Evolutionary conservation across 345 rosid species (phyloP).

Genomic region (Rhizophora apiculata): DNA sequence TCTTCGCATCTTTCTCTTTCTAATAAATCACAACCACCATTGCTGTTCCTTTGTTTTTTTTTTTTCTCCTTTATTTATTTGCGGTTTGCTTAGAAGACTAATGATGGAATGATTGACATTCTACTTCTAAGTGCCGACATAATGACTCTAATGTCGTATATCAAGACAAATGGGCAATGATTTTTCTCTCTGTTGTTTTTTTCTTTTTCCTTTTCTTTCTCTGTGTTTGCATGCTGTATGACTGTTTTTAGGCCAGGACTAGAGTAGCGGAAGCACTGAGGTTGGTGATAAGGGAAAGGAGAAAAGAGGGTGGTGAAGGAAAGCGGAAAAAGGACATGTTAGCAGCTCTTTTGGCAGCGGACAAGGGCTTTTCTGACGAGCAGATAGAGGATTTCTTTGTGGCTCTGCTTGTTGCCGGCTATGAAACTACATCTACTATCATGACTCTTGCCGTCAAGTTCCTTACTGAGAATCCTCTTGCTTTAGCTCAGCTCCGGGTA

Average conservation of each 20-base stretch:
- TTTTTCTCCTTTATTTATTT: background rate
- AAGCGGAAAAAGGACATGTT: constrained; percentile 71
- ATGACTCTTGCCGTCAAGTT: constrained; percentile 98
- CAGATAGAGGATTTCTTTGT: constrained; percentile 85
- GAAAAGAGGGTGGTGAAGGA: constrained; percentile 50
- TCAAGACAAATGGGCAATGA: too few species aligned
- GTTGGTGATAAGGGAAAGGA: constrained; percentile 66
- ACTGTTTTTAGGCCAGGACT: constrained; percentile 58
- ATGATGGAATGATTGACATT: too few species aligned
- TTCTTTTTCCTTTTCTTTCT: too few species aligned
- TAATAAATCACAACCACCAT: too few species aligned
- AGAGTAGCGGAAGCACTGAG: constrained; percentile 93
- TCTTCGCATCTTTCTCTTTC: background rate
- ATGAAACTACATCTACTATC: constrained; percentile 88
- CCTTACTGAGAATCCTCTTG: constrained; percentile 85
- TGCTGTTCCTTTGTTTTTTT: constrained; percentile 2
- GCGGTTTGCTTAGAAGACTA: too few species aligned
- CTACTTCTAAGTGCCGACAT: too few species aligned
- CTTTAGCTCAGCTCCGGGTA: constrained; percentile 88
- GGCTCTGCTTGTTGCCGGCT: constrained; percentile 90
- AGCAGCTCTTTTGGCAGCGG: constrained; percentile 68
- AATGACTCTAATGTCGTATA: too few species aligned
- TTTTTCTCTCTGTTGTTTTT: too few species aligned
- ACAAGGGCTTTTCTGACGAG: constrained; percentile 71
- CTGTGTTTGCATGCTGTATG: background rate